These are phyloP conservation scores for Fusarium illudens DNA, from an alignment of 2,329 filamentous ascomycete genomes.

Conservation along the genomic window DNA sequence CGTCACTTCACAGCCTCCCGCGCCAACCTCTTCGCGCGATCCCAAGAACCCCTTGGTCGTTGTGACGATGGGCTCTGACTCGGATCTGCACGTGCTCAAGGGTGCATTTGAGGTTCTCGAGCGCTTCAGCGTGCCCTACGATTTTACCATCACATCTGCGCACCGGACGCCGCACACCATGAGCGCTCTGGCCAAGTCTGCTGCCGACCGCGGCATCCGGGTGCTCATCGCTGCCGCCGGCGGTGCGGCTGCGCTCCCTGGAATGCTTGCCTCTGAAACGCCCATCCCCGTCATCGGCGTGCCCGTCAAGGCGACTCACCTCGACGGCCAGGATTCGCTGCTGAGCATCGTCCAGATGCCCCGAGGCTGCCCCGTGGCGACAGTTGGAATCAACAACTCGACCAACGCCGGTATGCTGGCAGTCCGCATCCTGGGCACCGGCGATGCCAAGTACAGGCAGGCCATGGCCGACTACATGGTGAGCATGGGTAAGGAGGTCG, in stretches of 20 bases:
- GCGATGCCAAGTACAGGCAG: conserved; percentile 67
- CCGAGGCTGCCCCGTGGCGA: conserved; percentile 75
- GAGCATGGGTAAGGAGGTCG: conserved; percentile 57
- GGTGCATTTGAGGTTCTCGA: conserved; percentile 72
- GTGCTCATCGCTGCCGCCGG: conserved; percentile 81
- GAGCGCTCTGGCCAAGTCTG: conserved; percentile 70
- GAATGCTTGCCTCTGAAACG: conserved; percentile 78
- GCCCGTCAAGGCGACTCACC: conserved; percentile 75
- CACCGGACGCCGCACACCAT: conserved; percentile 78
- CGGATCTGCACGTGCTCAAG: conserved; percentile 74
- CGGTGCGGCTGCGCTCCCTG: conserved; percentile 76
- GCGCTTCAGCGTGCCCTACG: conserved; percentile 76
- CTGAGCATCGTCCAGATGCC: conserved; percentile 83
- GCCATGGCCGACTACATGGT: conserved; percentile 60
- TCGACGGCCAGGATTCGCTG: conserved; percentile 77
- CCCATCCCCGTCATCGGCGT: conserved; percentile 80
- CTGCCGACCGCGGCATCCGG: conserved; percentile 71
- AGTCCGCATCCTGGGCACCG: conserved; percentile 70
- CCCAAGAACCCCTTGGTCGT: conserved; percentile 67
- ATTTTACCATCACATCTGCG: conserved; percentile 80
- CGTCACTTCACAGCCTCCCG: conserved; percentile 3
- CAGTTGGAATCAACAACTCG: conserved; percentile 82
- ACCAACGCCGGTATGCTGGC: conserved; percentile 80
- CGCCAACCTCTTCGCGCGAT: conserved; percentile 36
- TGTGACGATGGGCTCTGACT: conserved; percentile 86